Percentiles rank a stretch among this genome's conserved stretches.
These are phyloP conservation scores for Chlorencoelia australis DNA, from an alignment of 2,329 filamentous ascomycete genomes.

Conservation along the genomic window DNA sequence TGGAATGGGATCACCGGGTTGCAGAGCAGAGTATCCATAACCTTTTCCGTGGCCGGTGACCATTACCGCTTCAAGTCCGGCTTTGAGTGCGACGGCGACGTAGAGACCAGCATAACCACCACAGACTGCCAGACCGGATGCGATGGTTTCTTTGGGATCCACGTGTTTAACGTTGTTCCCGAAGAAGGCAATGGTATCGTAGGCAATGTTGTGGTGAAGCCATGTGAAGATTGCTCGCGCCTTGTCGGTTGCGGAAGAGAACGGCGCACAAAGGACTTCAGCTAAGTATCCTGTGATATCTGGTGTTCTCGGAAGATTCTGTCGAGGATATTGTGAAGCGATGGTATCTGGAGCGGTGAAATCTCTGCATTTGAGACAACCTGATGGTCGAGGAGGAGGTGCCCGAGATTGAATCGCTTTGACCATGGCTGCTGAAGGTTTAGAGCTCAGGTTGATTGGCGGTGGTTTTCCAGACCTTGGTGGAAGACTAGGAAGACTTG, in stretches of 20 bases:
- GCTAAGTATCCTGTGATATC: constrained; percentile 67
- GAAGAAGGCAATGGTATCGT: constrained; percentile 76
- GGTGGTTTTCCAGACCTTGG: constrained; percentile 19
- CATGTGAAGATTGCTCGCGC: constrained; percentile 88
- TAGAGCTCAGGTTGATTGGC: constrained; percentile 23
- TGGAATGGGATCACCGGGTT: constrained; percentile 55
- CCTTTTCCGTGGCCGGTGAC: constrained; percentile 80
- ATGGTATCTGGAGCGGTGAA: constrained; percentile 74
- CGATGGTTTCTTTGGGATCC: constrained; percentile 63
- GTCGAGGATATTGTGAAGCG: constrained; percentile 64
- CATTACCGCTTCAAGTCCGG: constrained; percentile 68
- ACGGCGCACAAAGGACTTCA: constrained; percentile 65
- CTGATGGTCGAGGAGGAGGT: constrained; percentile 17
- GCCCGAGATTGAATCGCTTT: constrained; percentile 29
- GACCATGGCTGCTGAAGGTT: constrained; percentile 35
- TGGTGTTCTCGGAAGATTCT: constrained; percentile 51
- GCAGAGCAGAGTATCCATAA: constrained; percentile 56
- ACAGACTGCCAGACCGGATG: constrained; percentile 75
- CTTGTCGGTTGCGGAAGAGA: constrained; percentile 78
- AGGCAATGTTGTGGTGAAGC: constrained; percentile 88
- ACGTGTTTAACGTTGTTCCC: constrained; percentile 54
- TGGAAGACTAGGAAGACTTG: constrained; percentile 15
- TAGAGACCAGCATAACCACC: constrained; percentile 84
- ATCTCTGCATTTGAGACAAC: constrained; percentile 78
- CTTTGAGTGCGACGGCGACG: constrained; percentile 64